phyloP scores from a whole-genome alignment of 1,284 basidiomycete genomes.

The Xerocomus minutiporus region DNA sequence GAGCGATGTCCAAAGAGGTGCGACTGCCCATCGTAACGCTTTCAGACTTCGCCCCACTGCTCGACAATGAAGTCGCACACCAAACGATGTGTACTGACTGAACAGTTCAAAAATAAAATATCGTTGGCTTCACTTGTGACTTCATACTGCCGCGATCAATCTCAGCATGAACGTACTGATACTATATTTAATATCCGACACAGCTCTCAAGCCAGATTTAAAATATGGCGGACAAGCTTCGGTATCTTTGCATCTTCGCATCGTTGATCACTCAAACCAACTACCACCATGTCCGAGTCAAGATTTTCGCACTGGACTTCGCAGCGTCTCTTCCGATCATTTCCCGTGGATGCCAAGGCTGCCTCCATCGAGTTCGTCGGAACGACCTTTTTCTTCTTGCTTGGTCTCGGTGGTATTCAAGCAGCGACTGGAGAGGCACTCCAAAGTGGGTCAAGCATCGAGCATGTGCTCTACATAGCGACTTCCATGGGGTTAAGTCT shows the following conservation, averaged over 20 bases:
- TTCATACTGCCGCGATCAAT: too few relatives aligned
- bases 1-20: too few relatives aligned
- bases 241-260: neutral
- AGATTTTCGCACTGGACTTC: slow-evolving; percentile 20
- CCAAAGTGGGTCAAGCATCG: slow-evolving; percentile 32
- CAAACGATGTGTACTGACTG: too few relatives aligned
- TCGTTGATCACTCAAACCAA: neutral
- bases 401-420: slow-evolving; percentile 59
- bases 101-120: too few relatives aligned
- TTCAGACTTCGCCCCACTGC: too few relatives aligned
- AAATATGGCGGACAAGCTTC: neutral
- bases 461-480: slow-evolving; percentile 55
- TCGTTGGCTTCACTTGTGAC: too few relatives aligned
- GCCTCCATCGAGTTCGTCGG: slow-evolving; percentile 54
- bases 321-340: slow-evolving; percentile 20
- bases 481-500: slow-evolving; percentile 64
- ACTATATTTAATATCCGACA: too few relatives aligned
- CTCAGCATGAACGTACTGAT: too few relatives aligned
- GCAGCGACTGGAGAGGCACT: slow-evolving; percentile 37
- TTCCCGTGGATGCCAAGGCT: slow-evolving; percentile 39
- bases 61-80: too few relatives aligned
- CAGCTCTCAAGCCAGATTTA: neutral
- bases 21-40: too few relatives aligned
- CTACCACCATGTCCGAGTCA: neutral
- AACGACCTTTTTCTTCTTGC: slow-evolving; percentile 56